These are phyloP conservation scores for Macrophomina tecta DNA, from an alignment of 2,329 filamentous ascomycete genomes.

Conservation along the genomic window DNA sequence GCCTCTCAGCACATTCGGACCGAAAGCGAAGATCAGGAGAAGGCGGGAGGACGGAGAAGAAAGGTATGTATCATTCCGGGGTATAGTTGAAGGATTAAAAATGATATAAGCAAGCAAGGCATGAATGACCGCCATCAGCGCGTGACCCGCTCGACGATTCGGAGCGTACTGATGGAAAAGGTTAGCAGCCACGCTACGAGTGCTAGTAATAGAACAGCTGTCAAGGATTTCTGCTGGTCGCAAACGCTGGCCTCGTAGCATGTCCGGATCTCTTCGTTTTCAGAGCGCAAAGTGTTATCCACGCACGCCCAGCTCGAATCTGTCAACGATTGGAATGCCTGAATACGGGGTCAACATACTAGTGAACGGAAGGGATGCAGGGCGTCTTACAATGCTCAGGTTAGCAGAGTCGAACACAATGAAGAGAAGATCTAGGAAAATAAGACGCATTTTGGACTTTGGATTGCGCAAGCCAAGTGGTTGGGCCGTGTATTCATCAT, in stretches of 20 bases:
- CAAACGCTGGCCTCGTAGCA: slow-evolving; percentile 57
- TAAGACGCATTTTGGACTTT: slow-evolving; percentile 84
- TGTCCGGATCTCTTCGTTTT: slow-evolving; percentile 30
- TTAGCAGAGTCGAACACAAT: slow-evolving; percentile 98
- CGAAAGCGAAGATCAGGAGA: slow-evolving; percentile 22
- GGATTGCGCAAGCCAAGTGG: slow-evolving; percentile 85
- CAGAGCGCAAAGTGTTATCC: slow-evolving; percentile 25
- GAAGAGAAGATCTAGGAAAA: slow-evolving; percentile 92
- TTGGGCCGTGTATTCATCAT: slow-evolving; percentile 94
- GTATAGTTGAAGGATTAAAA: slow-evolving; percentile 26
- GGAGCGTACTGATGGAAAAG: slow-evolving; percentile 74
- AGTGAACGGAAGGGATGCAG: too few relatives aligned
- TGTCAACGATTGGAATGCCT: slow-evolving; percentile 79
- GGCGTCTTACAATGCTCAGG: slow-evolving; percentile 64
- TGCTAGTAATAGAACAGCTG: slow-evolving; percentile 78
- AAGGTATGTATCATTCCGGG: slow-evolving; percentile 22
- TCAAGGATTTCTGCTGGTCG: slow-evolving; percentile 71
- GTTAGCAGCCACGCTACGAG: slow-evolving; percentile 89
- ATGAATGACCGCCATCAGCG: slow-evolving; percentile 8
- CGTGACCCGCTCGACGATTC: slow-evolving; percentile 30
- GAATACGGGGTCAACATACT: background rate
- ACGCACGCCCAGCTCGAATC: slow-evolving; percentile 63
- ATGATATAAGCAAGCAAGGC: slow-evolving; percentile 10
- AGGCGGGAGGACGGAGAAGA: slow-evolving; percentile 18
- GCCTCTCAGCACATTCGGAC: slow-evolving; percentile 15